phyloP scores from a whole-genome alignment of 805 yeast genomes.

The Pichia paraexigua region DNA sequence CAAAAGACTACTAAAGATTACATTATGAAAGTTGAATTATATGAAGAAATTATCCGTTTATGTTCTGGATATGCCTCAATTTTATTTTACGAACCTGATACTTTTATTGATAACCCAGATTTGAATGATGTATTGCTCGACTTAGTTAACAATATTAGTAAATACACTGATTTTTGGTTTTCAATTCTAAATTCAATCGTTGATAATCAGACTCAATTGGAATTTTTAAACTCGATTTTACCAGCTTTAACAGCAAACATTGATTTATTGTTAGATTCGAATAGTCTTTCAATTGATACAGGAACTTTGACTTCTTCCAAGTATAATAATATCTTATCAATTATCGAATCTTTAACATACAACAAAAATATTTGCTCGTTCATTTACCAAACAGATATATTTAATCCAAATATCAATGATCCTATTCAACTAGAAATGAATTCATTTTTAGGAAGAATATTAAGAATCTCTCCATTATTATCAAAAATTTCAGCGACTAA shows the following conservation, averaged over 20 bases:
- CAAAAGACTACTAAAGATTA: slow-evolving; percentile 33
- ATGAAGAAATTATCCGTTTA: slow-evolving; percentile 42
- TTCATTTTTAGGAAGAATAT: slow-evolving; percentile 70
- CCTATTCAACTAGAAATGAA: slow-evolving; percentile 50
- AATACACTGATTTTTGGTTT: slow-evolving; percentile 38
- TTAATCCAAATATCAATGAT: slow-evolving; percentile 36
- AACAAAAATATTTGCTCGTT: slow-evolving; percentile 55
- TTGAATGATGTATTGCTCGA: slow-evolving; percentile 23
- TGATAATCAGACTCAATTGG: slow-evolving; percentile 59
- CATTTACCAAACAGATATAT: slow-evolving; percentile 50
- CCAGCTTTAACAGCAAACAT: slow-evolving; percentile 36
- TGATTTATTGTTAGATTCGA: slow-evolving; percentile 28
- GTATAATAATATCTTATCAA: slow-evolving; percentile 45
- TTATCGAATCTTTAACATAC: slow-evolving; percentile 49
- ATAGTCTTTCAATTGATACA: not conserved
- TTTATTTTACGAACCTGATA: slow-evolving; percentile 61
- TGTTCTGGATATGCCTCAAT: slow-evolving; percentile 59
- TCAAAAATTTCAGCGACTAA: slow-evolving; percentile 40
- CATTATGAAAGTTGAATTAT: slow-evolving; percentile 31
- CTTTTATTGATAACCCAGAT: slow-evolving; percentile 37
- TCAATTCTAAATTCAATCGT: slow-evolving; percentile 51
- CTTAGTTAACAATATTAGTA: slow-evolving; percentile 20
- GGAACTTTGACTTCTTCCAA: slow-evolving; percentile 25
- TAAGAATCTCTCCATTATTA: slow-evolving; percentile 66
- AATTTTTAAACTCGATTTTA: slow-evolving; percentile 46